phyloP scores from a whole-genome alignment of 2,329 filamentous ascomycete species.

The Alternaria infectoria region DNA sequence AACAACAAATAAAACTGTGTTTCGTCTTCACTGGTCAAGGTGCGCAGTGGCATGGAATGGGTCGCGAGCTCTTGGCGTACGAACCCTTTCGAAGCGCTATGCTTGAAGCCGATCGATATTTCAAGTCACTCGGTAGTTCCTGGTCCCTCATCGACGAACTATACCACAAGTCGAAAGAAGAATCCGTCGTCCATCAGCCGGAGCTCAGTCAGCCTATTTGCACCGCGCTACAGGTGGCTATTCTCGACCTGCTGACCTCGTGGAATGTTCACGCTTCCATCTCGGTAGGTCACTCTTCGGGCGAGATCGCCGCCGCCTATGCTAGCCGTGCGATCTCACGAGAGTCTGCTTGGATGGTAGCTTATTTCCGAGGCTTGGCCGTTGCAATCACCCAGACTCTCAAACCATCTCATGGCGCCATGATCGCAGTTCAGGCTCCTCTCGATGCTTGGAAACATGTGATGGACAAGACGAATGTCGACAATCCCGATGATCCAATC shows the following conservation, averaged over 20 bases:
- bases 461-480: slow-evolving; percentile 8
- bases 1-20: not conserved
- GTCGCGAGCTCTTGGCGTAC: slow-evolving; percentile 23
- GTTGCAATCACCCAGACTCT: slow-evolving; percentile 43
- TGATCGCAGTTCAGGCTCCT: slow-evolving; percentile 32
- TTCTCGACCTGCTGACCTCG: slow-evolving; percentile 21
- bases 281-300: slow-evolving; percentile 41
- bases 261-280: slow-evolving; percentile 18
- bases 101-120: slow-evolving; percentile 10
- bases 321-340: slow-evolving; percentile 13
- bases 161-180: slow-evolving; percentile 5
- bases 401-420: slow-evolving; percentile 38
- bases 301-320: slow-evolving; percentile 44
- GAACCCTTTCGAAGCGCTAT: slow-evolving; percentile 16
- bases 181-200: slow-evolving; percentile 15
- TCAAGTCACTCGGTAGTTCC: slow-evolving; percentile 16
- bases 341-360: slow-evolving; percentile 19
- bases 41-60: slow-evolving; percentile 38
- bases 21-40: slow-evolving; percentile 44
- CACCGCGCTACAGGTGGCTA: slow-evolving; percentile 27
- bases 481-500: slow-evolving; percentile 3
- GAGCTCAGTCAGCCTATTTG: slow-evolving; percentile 28
- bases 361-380: slow-evolving; percentile 21
- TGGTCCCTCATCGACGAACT: slow-evolving; percentile 23
- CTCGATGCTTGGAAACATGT: slow-evolving; percentile 3